Conservation (phyloP, 1,284 basidiomycete species). For the Boletus semigastroideus region DNA sequence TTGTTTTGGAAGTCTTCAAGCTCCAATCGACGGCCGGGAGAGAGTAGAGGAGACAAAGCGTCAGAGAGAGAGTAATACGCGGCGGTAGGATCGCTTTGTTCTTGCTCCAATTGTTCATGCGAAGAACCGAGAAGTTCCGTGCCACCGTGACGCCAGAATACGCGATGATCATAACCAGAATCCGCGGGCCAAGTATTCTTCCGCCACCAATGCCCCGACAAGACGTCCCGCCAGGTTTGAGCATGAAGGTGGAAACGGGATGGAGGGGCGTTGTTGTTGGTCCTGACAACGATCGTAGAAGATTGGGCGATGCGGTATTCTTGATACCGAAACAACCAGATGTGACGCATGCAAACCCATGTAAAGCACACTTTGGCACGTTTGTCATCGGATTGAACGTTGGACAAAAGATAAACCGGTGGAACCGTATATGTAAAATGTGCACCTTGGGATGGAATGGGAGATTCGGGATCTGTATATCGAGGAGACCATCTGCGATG, state of each 20-base stretch:
- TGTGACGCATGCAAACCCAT: not conserved
- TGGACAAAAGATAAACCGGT: not conserved
- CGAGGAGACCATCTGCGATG: not conserved
- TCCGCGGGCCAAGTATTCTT: not conserved
- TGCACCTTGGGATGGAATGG: not conserved
- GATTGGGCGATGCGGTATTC: not conserved
- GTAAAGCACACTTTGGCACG: not conserved
- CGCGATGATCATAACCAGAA: not conserved
- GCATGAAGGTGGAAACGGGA: slow-evolving; percentile 7
- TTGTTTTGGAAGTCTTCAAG: slow-evolving; percentile 2
- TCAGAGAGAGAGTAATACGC: not conserved
- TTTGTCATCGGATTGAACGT: not conserved
- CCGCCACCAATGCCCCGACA: slow-evolving; percentile 2
- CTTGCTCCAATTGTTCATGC: not conserved
- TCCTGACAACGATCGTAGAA: not conserved
- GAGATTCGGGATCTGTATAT: not conserved
- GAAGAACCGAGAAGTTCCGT: not conserved
- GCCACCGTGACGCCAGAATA: slow-evolving; percentile 3
- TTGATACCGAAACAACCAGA: not conserved
- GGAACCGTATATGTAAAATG: not conserved
- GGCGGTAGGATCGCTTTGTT: not conserved
- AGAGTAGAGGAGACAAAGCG: not conserved
- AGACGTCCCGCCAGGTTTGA: slow-evolving; percentile 1
- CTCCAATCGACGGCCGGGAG: not conserved
- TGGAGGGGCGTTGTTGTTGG: not conserved